phyloP scores from a whole-genome alignment of 805 yeast genomes.

The Lachancea quebecensis region DNA sequence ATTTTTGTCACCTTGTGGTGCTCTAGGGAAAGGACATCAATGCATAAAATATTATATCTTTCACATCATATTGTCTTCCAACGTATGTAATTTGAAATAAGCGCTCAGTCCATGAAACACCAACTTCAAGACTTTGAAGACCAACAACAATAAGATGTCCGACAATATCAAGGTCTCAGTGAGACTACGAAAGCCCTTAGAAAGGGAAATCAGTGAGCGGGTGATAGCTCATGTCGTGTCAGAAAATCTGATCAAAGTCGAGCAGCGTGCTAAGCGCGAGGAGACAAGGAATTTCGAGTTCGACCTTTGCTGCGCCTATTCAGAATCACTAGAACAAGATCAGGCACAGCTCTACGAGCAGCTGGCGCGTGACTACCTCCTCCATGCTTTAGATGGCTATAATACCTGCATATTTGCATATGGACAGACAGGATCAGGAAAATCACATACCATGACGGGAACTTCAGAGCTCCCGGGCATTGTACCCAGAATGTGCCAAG shows the following conservation, averaged over 20 bases:
- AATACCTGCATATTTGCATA: conserved; percentile 93
- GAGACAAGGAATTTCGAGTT: conserved; percentile 5
- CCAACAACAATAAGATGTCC: conserved; percentile 2
- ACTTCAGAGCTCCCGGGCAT: conserved; percentile 6
- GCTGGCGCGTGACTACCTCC: conserved; percentile 10
- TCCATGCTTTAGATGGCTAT: conserved; percentile 63
- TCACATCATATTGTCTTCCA: too few relatives aligned
- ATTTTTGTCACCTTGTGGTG: too few relatives aligned
- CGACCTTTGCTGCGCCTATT: conserved; percentile 9
- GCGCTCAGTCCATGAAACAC: background rate
- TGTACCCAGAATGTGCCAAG: conserved; percentile 8
- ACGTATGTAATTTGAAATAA: background rate
- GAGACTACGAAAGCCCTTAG: conserved; percentile 7
- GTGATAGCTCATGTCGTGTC: conserved; percentile 3
- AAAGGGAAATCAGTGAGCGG: background rate
- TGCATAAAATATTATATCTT: too few relatives aligned
- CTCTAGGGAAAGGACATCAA: too few relatives aligned
- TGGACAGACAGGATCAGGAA: conserved; percentile 96
- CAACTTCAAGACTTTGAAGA: background rate
- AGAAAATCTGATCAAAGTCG: background rate
- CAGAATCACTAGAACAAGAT: conserved; percentile 5
- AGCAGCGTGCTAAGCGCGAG: conserved; percentile 2
- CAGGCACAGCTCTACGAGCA: conserved; percentile 6
- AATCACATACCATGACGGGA: conserved; percentile 82
- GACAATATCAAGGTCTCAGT: conserved; percentile 12